Evolutionary conservation across 805 yeast species (phyloP), one percentile per base, ranked within the genome.

Genomic region (Monosporozyma yasuniensis): DNA sequence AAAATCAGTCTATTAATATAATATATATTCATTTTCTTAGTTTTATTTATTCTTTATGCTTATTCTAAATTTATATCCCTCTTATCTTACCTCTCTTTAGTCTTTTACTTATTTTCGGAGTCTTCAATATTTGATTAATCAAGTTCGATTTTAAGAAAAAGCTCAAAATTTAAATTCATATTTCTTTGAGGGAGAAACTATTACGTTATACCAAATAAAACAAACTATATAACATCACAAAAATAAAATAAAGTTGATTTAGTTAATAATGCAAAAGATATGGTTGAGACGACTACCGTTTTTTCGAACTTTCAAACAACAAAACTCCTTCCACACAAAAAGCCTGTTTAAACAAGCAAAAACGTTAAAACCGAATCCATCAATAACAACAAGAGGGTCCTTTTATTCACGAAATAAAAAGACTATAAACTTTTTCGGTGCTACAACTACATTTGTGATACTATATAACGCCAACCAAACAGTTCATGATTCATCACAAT

Each of bases 381-480:
- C 14, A 18, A 16, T 1, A 6, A 35, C 22, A 6, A 9, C 39
- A 19, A 35, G 39, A 19, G 22, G 22, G 16, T 35, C 39, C 3
- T 35, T 35, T 11, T 35, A 35, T 18, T 35, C 39, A 18, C 39
- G 39, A 8, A 35, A 35, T 11, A 35, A 35, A 3, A 35, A 35
- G 11, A 18, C 5, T 18, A 18, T 35, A 3, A 35, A 35, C 18
- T 6, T 35, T 9, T 18, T 35, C 7, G 39, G 39, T 8, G 22
- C 35, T 4, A 18, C 37, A 25, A 46, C 42, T 28, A 11, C 60
- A 3, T 62, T 63, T 1, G 39, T 57, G 9, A 46, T 58, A 4
- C 47, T 55, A 22, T 63, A 64, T 39, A 47, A 58, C 16, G 61
- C 64, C 0, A 61, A 61, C 47, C 66, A 63, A 9, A 54, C 61